Percentiles rank a stretch among this genome's conserved stretches.
Evolutionary conservation across 169 alveolate genomes (phyloP).

Genomic region (Neospora caninum): DNA sequence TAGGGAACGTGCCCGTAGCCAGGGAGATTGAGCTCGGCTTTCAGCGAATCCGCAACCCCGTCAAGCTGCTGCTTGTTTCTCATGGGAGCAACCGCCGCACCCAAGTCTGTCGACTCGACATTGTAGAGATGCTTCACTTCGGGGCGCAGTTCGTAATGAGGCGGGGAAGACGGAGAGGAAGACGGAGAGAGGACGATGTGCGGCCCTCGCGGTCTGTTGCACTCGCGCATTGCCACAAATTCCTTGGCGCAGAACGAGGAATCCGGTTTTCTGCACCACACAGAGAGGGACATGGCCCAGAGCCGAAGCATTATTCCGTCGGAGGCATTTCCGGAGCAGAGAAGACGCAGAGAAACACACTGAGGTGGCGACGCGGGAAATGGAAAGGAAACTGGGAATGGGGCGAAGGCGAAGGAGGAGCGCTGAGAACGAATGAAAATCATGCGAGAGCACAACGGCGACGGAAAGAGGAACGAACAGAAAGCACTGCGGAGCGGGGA

Average conservation of each 20-base stretch:
- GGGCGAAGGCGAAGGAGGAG: no score
- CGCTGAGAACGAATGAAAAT: no score
- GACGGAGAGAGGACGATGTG: slow-evolving; percentile 5
- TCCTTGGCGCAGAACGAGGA: slow-evolving; percentile 46
- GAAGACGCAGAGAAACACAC: no score
- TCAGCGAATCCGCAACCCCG: slow-evolving; percentile 11
- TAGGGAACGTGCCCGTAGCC: slow-evolving; percentile 51
- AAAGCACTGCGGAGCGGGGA: no score
- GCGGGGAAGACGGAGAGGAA: neutral
- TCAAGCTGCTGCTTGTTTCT: slow-evolving; percentile 29
- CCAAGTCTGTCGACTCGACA: slow-evolving; percentile 42
- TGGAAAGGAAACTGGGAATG: no score
- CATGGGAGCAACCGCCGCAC: slow-evolving; percentile 58
- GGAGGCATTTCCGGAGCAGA: no score
- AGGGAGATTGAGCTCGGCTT: neutral
- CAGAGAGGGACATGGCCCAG: neutral
- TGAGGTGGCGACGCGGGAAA: no score
- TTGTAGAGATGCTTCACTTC: neutral
- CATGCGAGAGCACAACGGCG: no score
- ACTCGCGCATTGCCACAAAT: slow-evolving; percentile 58
- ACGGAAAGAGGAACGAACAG: no score
- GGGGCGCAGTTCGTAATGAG: slow-evolving; percentile 45
- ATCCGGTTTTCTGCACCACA: slow-evolving; percentile 43
- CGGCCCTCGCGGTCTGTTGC: slow-evolving; percentile 58
- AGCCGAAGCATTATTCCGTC: no score